A percentile compares a stretch with the other conserved stretches of the same genome.
phyloP scores from a whole-genome alignment of 169 alveolate species.

The Plasmodium knowlesi region DNA sequence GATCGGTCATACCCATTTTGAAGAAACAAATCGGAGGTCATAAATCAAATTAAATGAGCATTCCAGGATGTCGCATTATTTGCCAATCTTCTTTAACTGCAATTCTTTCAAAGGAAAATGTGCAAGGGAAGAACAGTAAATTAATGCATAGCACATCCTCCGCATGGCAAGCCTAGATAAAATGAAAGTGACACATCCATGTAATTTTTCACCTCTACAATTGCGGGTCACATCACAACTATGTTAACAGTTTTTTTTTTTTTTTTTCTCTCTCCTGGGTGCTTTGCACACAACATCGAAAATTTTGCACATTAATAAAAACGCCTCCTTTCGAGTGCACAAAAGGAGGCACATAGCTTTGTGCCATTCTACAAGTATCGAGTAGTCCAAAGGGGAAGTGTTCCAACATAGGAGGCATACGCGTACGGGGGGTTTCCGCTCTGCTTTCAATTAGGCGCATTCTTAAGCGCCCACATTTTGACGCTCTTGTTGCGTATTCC shows the following conservation, averaged over 20 bases:
- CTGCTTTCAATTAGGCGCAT: not conserved
- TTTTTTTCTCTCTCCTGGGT: not conserved
- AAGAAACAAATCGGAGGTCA: not conserved
- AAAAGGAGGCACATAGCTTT: not conserved
- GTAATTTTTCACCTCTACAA: not conserved
- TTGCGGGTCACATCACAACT: not conserved
- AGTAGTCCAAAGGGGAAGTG: not conserved
- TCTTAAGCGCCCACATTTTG: not conserved
- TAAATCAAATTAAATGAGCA: not conserved
- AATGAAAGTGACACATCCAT: not conserved
- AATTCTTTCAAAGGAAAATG: not conserved
- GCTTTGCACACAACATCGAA: not conserved
- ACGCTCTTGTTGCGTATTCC: not conserved
- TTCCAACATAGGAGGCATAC: not conserved
- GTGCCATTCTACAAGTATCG: not conserved
- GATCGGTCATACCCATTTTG: not conserved
- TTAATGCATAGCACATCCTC: not conserved
- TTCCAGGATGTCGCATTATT: not conserved
- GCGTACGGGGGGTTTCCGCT: not conserved
- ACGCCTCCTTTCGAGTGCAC: not conserved
- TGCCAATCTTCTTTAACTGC: not conserved
- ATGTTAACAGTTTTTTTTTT: not conserved
- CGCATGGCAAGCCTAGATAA: not conserved
- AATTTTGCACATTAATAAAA: not conserved
- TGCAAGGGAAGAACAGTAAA: not conserved